Evolutionary conservation across 2,329 filamentous ascomycete species (phyloP).

Genomic region (Epichloe hybrida): DNA sequence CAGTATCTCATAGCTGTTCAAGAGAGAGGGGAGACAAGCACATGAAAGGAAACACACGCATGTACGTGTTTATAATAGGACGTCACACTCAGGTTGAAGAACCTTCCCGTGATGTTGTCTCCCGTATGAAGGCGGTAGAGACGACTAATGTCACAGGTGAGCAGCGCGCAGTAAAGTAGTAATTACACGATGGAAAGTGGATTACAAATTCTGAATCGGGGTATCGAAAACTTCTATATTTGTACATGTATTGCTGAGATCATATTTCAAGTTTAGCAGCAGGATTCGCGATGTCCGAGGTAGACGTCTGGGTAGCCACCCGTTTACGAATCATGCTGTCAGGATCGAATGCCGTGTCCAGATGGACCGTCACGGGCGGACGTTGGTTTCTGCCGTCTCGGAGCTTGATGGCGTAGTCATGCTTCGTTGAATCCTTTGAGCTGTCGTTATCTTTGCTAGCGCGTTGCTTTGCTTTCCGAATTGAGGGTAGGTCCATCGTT

Average conservation of each 20-base stretch:
- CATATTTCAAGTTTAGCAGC: background rate
- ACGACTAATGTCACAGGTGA: too few species aligned
- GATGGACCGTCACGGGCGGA: background rate
- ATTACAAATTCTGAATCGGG: background rate
- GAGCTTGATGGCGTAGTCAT: constrained; percentile 7
- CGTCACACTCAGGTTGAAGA: too few species aligned
- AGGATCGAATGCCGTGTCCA: constrained; percentile 4
- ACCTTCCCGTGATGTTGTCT: too few species aligned
- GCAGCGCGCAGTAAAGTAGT: background rate
- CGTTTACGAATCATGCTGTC: constrained; percentile 1
- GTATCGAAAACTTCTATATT: background rate
- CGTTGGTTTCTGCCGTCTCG: background rate
- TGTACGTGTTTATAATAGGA: too few species aligned
- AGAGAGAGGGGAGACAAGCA: too few species aligned
- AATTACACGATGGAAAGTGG: background rate
- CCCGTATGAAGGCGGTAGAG: too few species aligned
- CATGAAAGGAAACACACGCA: too few species aligned
- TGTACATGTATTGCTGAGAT: background rate
- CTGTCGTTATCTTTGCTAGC: background rate
- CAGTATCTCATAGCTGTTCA: too few species aligned
- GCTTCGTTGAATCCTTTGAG: background rate
- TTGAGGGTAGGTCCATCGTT: constrained; percentile 11
- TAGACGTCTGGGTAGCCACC: background rate
- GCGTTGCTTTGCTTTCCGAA: background rate
- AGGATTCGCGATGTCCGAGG: background rate